Evolutionary conservation across 225 moss, liverwort and hornwort genomes (phyloP), one percentile per base, ranked within the genome.

Genomic region (Bryum argenteum): DNA sequence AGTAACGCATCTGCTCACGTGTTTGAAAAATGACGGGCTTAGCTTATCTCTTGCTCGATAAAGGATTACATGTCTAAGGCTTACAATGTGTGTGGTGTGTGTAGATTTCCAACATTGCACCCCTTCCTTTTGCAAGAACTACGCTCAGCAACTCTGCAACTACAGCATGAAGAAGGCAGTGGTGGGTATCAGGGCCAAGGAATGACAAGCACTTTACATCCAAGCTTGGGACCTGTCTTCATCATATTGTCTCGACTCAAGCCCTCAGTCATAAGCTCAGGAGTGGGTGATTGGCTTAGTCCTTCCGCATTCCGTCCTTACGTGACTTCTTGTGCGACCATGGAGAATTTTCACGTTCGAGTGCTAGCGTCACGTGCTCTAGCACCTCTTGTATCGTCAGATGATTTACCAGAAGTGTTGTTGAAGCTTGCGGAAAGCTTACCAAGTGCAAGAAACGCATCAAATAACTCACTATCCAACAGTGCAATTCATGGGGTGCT

Each of bases 291-390:
- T 64, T 98, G 98, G 98, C 62, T 98, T 17, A 98, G 92, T 74
- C 92, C 98, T 70, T 91, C 98, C 66, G 98, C 94, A 1, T 98
- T 98, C 71, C 92, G 92, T 66, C 92, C 94, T 58, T 94, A 85
- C 26, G 89, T 98, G 61, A 86, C 89, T 13, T 87, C 89, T 58
- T 98, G 98, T 81, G 98, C 98, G 20, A 98, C 92, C 1, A 85
- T 94, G 59, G 83, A 82, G 72, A 98, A 98, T 58, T 87, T 91
- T 38, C 98, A 91, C 56, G 88, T 98, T 24, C 88, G 98, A 52
- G 90, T 92, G 28, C 86, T 98, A 64, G 89, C 98, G 3, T 94
- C 98, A 57, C 87, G 86, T 40, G 98, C 94, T 61, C 85, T 98
- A 65, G 82, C 92, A 59, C 94, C 98, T 42, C 89, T 98, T 42